Evolutionary conservation across 805 yeast species (phyloP), one percentile per base, ranked within the genome.

Genomic region (Teunomyces tritomae): DNA sequence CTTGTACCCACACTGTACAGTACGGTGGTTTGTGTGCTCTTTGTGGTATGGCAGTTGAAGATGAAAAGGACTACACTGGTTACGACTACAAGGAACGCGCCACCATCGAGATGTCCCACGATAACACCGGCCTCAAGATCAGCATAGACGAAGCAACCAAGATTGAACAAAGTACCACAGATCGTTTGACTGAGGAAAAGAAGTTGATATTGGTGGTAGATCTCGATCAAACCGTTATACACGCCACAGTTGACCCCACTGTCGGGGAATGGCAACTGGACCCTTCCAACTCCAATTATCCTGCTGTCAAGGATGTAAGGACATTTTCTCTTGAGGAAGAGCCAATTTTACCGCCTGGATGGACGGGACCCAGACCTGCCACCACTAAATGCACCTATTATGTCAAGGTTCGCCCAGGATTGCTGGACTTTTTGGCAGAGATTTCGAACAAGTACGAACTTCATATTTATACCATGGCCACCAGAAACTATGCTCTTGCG

Each of bases 401-500:
- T 58, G 96, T 95, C 27, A 94, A 94, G 65, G 69, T 89, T 33
- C 78, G 99, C 53, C 98, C 98, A 0, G 97, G 97, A 0, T 72
- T 94, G 34, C 68, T 76, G 43, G 84, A 82, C 44, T 94, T 94
- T 62, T 75, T 94, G 45, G 79, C 77, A 44, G 73, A 74, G 42
- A 78, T 89, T 43, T 71, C 85, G 5, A 67, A 83, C 42, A 68
- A 78, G 40, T 94, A 86, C 63, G 98, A 94, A 67, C 71, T 94
- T 74, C 99, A 94, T 62, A 88, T 94, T 34, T 94, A 94, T 65
- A 94, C 99, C 4, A 94, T 94, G 99, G 99, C 98, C 7, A 94
- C 99, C 4, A 74, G 96, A 55, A 84, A 92, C 27, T 94, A 94
- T 66, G 99, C 99, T 0, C 76, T 82, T 43, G 87, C 89, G 24